A percentile compares a stretch with the other conserved stretches of the same genome.
Evolutionary conservation across 2,329 filamentous ascomycete species (phyloP).

Genomic region (Sodiomyces alkalinus): DNA sequence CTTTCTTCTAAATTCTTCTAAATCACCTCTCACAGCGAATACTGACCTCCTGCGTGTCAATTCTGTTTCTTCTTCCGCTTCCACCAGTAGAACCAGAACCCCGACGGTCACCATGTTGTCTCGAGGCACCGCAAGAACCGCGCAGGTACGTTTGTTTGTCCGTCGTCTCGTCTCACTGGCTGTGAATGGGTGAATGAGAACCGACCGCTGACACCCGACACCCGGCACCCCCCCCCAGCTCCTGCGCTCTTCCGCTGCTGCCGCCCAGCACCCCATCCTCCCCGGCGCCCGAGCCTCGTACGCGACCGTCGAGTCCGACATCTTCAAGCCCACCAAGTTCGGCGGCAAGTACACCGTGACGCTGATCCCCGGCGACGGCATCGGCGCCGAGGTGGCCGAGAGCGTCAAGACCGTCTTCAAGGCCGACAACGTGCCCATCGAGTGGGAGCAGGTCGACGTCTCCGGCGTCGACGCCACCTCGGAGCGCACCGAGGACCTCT

Average conservation of each 20-base stretch:
- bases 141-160: conserved; percentile 46
- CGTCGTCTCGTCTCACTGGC: no score
- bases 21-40: no score
- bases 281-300: conserved; percentile 36
- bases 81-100: neutral
- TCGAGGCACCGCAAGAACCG: conserved; percentile 38
- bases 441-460: conserved; percentile 97
- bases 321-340: conserved; percentile 98
- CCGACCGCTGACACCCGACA: no score
- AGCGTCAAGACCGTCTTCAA: conserved; percentile 99
- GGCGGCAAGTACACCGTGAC: conserved; percentile 99
- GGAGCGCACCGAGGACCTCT: conserved; percentile 85
- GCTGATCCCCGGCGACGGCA: conserved; percentile 95
- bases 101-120: conserved; percentile 36
- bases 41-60: no score
- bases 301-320: conserved; percentile 80
- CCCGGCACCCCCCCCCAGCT: conserved; percentile 28
- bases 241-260: conserved; percentile 31
- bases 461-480: conserved; percentile 74
- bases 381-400: conserved; percentile 94
- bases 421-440: conserved; percentile 94
- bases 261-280: conserved; percentile 26
- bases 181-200: no score
- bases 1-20: no score
- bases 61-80: no score